phyloP scores from a whole-genome alignment of 441 rosid genomes.

The Syzygium malaccense region DNA sequence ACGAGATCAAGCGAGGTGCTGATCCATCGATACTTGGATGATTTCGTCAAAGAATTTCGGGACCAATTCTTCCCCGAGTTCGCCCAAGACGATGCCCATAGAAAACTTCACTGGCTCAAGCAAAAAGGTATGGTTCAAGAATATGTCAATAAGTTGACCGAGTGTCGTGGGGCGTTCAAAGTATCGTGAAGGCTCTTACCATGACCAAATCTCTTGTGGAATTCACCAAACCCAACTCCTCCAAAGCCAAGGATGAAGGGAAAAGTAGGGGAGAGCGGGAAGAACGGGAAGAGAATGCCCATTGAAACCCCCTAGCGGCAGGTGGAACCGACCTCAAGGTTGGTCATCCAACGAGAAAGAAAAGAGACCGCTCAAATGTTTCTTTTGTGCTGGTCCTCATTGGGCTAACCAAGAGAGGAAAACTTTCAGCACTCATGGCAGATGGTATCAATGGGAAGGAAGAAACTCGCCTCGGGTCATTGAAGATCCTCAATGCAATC shows the following conservation, averaged over 20 bases:
- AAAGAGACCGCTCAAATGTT: too few species aligned
- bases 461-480: neutral
- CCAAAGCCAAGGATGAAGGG: neutral
- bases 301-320: neutral
- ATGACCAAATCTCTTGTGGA: neutral
- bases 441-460: neutral
- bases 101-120: neutral
- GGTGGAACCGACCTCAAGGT: neutral
- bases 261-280: neutral
- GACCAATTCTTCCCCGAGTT: neutral
- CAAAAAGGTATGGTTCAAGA: neutral
- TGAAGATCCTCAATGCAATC: neutral
- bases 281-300: neutral
- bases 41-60: neutral
- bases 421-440: neutral
- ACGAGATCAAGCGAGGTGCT: neutral
- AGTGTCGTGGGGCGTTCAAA: neutral
- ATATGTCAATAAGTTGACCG: neutral
- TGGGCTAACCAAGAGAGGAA: neutral
- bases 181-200: neutral
- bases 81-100: neutral
- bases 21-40: neutral
- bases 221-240: neutral
- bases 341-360: neutral
- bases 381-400: neutral